Base-by-base conservation (phyloP, 306 rosid species). In the Sechiopsis laciniata region DNA sequence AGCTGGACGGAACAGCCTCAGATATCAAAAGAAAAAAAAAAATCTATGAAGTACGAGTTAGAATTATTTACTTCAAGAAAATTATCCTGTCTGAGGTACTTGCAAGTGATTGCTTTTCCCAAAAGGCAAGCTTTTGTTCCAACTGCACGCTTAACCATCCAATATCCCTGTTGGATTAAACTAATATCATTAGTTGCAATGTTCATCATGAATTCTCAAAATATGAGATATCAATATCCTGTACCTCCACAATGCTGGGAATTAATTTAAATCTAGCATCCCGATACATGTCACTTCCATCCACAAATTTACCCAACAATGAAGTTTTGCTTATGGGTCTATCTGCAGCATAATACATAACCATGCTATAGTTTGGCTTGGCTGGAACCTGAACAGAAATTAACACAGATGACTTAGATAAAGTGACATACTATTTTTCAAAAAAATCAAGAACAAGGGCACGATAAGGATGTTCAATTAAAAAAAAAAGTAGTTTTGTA, bases 91-190 rank as follows among this genome's bases (percentile, higher is more conserved):
- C 87, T 84, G 55, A 84, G 82, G 77, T 86, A 90, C 79, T 86
- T 94, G 88, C 99, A 94, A 24, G 89, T 86, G 55, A 94, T 85
- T 48, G 99, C 97, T 88, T 94, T 94, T 24, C 97, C 99, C 78
- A 94, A 57, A 24, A 94, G 76, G 87, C 98, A 94, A 78, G 97
- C 98, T 86, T 94, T 94, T 73, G 98, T 89, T 85, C 98, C 98
- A 14, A 94, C 99, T 52, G 99, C 99, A 72, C 99, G 86, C 85
- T 94, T 94, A 83, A 94, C 97, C 97, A 94, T 90, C 99, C 96
- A 94, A 82, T 94, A 94, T 75, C 99, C 99, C 99, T 90, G 78
- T 73, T 65, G 55, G 10, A 53, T 83, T 77, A 72, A 77, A 64
- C 70, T 69, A 85, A 81, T 37, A 37, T 15, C 46, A 73, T 74